Evolutionary conservation across 2,329 filamentous ascomycete genomes (phyloP).

Genomic region (Knufia petricola): DNA sequence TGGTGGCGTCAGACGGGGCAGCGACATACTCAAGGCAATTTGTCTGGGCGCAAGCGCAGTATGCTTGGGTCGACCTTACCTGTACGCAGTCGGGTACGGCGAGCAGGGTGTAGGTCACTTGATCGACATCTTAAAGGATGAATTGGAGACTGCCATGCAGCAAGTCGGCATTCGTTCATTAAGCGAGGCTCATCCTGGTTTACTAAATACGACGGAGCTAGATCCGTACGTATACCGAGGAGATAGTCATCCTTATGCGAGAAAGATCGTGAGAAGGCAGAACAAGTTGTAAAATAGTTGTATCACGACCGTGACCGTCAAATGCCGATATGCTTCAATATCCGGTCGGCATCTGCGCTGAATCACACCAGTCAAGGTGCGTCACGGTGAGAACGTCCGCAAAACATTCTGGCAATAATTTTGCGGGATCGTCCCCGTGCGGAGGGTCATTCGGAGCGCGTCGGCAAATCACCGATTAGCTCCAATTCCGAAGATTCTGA

Average conservation of each 20-base stretch:
- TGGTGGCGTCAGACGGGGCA: constrained; percentile 44
- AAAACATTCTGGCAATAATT: too few relatives aligned
- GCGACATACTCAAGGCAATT: constrained; percentile 47
- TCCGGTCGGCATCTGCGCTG: too few relatives aligned
- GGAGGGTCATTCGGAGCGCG: background rate
- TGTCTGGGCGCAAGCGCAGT: constrained; percentile 46
- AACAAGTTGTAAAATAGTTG: constrained; percentile 2
- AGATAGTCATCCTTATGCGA: constrained; percentile 38
- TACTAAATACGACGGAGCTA: constrained; percentile 43
- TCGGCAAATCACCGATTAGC: background rate
- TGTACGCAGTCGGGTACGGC: constrained; percentile 45
- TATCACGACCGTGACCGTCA: background rate
- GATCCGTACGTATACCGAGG: constrained; percentile 41
- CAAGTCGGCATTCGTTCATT: constrained; percentile 55
- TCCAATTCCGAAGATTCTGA: background rate
- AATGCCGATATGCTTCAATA: too few relatives aligned
- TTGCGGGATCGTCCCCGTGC: background rate
- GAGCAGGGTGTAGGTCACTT: constrained; percentile 46
- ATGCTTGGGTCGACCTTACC: constrained; percentile 43
- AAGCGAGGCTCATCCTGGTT: constrained; percentile 50
- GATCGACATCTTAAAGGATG: constrained; percentile 41
- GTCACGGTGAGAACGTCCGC: background rate
- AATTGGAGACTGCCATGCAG: constrained; percentile 57
- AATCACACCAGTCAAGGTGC: too few relatives aligned
- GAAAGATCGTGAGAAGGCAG: constrained; percentile 38